Evolutionary conservation across 805 yeast species (phyloP).

Genomic region (Metschnikowia proteae): DNA sequence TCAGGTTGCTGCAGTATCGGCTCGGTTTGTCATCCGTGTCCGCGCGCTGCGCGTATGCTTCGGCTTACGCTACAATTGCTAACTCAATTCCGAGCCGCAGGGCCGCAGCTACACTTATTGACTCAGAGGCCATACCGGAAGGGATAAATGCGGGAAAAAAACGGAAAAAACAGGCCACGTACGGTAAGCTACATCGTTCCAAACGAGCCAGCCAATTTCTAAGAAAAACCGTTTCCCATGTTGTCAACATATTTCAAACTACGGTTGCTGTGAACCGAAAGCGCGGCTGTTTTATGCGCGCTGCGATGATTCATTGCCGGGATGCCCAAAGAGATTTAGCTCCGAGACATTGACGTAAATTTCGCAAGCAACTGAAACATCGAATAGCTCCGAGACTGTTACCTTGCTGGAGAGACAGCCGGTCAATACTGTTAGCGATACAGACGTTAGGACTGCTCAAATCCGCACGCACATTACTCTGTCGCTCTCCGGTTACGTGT

Average conservation of each 20-base stretch:
- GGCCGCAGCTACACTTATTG: not conserved
- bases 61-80: slow-evolving; percentile 5
- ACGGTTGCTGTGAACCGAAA: not conserved
- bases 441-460: too few species aligned
- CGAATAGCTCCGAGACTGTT: too few species aligned
- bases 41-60: slow-evolving; percentile 1
- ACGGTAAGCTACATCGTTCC: not conserved
- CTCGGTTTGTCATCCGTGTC: slow-evolving; percentile 3
- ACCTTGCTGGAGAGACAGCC: too few species aligned
- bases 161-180: not conserved
- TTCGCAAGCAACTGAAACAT: not conserved
- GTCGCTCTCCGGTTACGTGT: not conserved
- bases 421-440: too few species aligned
- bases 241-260: not conserved
- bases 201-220: not conserved
- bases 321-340: not conserved
- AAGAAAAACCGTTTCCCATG: not conserved
- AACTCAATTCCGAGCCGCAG: slow-evolving; percentile 2
- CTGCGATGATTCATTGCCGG: not conserved
- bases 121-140: not conserved
- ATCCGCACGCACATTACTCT: not conserved
- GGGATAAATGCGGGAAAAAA: not conserved
- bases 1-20: slow-evolving; percentile 5
- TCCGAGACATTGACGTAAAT: not conserved
- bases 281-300: slow-evolving; percentile 5